Evolutionary conservation across 2,329 filamentous ascomycete species (phyloP).

Genomic region (Pestalotiopsis sp.): DNA sequence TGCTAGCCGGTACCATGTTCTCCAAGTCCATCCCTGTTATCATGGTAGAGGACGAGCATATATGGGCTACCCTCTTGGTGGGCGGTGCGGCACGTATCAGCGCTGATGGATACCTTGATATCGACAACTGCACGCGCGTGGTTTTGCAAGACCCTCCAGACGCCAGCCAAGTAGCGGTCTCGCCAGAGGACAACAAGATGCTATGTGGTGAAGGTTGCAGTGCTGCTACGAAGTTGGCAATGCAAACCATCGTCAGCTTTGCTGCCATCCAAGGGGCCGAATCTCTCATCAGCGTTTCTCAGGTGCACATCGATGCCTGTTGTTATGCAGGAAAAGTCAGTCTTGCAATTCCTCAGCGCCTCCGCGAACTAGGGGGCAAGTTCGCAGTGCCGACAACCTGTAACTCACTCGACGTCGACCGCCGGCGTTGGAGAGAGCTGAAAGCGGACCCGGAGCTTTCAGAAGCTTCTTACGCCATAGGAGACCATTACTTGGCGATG

Average conservation of each 20-base stretch:
- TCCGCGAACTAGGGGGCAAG: neutral
- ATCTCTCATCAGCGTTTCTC: neutral
- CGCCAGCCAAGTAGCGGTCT: neutral
- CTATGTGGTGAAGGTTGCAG: neutral
- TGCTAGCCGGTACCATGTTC: neutral
- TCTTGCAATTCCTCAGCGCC: neutral
- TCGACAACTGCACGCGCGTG: neutral
- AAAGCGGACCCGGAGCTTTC: neutral
- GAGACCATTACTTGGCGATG: neutral
- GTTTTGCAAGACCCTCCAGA: neutral
- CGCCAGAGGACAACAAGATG: neutral
- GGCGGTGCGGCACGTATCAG: neutral
- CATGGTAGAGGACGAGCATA: neutral
- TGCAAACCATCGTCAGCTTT: neutral
- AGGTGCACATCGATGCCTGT: slow-evolving; percentile 1
- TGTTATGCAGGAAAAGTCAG: neutral
- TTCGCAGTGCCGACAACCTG: neutral
- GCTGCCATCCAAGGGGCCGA: neutral
- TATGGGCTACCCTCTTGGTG: neutral
- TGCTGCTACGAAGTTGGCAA: neutral
- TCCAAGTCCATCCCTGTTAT: neutral
- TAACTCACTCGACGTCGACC: neutral
- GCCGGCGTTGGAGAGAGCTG: neutral
- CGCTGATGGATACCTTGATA: neutral
- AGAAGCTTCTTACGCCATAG: neutral